A percentile compares a stretch with the other conserved stretches of the same genome.
These are phyloP conservation scores for Bipolaris sorokiniana DNA, from an alignment of 2,329 filamentous ascomycete species.

Conservation along the genomic window DNA sequence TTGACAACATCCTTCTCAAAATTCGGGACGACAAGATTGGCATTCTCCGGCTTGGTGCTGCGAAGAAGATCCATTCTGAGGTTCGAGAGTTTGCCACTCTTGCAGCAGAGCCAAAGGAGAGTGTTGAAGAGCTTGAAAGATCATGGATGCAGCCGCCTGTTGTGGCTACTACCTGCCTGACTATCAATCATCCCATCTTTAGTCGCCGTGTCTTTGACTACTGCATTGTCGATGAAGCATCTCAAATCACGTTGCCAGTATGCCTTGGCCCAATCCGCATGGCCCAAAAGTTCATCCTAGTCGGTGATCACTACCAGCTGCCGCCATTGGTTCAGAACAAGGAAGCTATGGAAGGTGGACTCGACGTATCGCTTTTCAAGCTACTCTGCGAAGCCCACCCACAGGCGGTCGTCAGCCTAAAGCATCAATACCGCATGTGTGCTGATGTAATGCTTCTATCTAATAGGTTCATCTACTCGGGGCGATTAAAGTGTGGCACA, in stretches of 20 bases:
- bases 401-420: slow-evolving; percentile 84
- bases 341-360: slow-evolving; percentile 79
- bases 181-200: slow-evolving; percentile 88
- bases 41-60: slow-evolving; percentile 82
- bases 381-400: slow-evolving; percentile 88
- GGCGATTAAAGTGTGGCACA: slow-evolving; percentile 86
- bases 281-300: slow-evolving; percentile 89
- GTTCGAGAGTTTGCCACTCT: slow-evolving; percentile 85
- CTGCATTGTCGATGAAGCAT: slow-evolving; percentile 97
- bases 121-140: slow-evolving; percentile 81
- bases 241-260: slow-evolving; percentile 94
- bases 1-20: slow-evolving; percentile 97
- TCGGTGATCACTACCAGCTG: slow-evolving; percentile 95
- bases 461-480: slow-evolving; percentile 92
- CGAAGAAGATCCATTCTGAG: slow-evolving; percentile 85
- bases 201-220: slow-evolving; percentile 91
- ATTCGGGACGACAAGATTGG: slow-evolving; percentile 78
- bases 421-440: slow-evolving; percentile 98
- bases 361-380: slow-evolving; percentile 94
- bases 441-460: slow-evolving; percentile 95
- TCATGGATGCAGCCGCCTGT: slow-evolving; percentile 86
- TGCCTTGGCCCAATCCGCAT: slow-evolving; percentile 93
- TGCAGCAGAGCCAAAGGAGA: slow-evolving; percentile 73
- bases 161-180: slow-evolving; percentile 93
- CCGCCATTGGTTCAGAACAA: slow-evolving; percentile 94